phyloP scores from a whole-genome alignment of 768 basidiomycete genomes.

The Lyophyllum atratum region DNA sequence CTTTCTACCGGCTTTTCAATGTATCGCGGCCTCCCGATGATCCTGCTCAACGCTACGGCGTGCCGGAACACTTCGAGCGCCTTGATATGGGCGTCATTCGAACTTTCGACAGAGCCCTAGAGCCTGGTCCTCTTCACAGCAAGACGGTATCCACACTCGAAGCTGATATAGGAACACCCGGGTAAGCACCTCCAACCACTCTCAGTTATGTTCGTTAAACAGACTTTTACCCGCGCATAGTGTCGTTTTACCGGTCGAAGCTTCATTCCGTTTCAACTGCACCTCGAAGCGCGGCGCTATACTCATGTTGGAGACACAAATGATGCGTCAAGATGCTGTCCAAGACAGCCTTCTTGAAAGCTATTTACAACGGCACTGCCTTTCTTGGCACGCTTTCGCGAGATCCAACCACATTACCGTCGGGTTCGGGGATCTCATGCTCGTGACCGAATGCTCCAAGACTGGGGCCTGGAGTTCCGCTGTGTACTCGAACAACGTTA shows the following conservation, averaged over 20 bases:
- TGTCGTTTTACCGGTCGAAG: slow-evolving; percentile 5
- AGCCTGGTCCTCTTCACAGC: slow-evolving; percentile 14
- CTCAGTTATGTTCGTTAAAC: not conserved
- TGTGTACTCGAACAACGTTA: slow-evolving; percentile 14
- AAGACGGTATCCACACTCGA: slow-evolving; percentile 5
- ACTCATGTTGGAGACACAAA: slow-evolving; percentile 15
- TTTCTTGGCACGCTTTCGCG: slow-evolving; percentile 17
- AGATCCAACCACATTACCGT: not conserved
- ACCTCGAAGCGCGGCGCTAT: slow-evolving; percentile 15
- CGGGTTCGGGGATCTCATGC: slow-evolving; percentile 18
- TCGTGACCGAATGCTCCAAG: slow-evolving; percentile 19
- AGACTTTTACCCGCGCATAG: not conserved
- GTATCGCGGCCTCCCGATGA: slow-evolving; percentile 4
- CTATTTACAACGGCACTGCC: slow-evolving; percentile 9
- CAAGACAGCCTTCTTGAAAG: slow-evolving; percentile 4
- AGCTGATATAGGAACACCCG: slow-evolving; percentile 1
- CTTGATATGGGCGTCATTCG: slow-evolving; percentile 8
- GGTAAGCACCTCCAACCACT: not conserved
- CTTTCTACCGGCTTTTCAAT: slow-evolving; percentile 17
- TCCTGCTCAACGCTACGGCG: slow-evolving; percentile 7
- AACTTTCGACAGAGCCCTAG: slow-evolving; percentile 6
- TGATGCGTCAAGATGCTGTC: slow-evolving; percentile 11
- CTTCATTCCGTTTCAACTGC: slow-evolving; percentile 14
- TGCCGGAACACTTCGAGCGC: slow-evolving; percentile 8
- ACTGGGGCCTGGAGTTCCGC: slow-evolving; percentile 18